Base-by-base conservation (phyloP, 345 rosid species). In the Ricinus communis region DNA sequence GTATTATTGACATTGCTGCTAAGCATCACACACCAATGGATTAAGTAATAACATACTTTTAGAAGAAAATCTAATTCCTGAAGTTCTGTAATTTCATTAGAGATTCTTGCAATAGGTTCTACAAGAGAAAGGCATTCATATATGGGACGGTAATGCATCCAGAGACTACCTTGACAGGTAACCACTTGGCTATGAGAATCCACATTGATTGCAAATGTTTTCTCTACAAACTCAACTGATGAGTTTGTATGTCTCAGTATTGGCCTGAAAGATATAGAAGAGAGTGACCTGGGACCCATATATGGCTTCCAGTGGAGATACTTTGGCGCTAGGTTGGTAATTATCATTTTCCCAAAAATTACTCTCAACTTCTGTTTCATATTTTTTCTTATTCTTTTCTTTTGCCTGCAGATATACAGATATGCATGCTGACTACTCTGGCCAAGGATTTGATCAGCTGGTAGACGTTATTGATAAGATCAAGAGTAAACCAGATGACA, bases 291-390 rank as follows among this genome's bases (percentile, higher is more conserved):
- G 36, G 97, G 98, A 61, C 96, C 97, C 24, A 84, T 93, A 27
- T 91, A 91, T 81, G 96, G 98, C 53, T 93, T 93, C 78, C 98
- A 93, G 72, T 93, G 97, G 96, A 87, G 98, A 70, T 93, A 91
- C 79, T 93, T 89, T 83, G 98, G 97, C 56, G 96, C 98, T 38
- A 87, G 87, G 97, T 93, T 67, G 47, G 82, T 82, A 54, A 43
- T 93, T 19, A 51, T 4, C 8, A 6, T 2, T 28, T 16, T 57
- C 38, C 16, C 18, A 13, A 27, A 3, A 16, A 8, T 8, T 2
- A 14, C 27, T 57, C 21, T 28, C 38, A 15, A 36, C 71, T 49
- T 57, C 38, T 27, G 0, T 16, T 36, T 14, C 47, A 43, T 12
- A 4, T 4, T 43, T 43, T 43, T 43, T 3, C 0, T 40, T 27